phyloP scores from a whole-genome alignment of 805 yeast species.

The Wickerhamomyces mucosus region DNA sequence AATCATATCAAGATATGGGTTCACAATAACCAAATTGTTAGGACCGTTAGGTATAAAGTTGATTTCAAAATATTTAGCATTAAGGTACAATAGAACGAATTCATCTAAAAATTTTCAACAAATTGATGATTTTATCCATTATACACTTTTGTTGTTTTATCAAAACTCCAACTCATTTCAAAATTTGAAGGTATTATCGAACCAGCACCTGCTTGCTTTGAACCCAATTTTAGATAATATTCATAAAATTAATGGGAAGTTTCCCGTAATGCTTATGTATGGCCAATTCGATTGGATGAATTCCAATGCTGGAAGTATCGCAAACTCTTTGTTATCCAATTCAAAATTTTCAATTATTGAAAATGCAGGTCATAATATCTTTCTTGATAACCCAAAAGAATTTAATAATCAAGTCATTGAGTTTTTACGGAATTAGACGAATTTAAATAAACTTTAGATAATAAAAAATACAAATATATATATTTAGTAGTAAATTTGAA shows the following conservation, averaged over 20 bases:
- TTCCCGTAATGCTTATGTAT: slow-evolving; percentile 30
- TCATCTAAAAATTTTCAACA: slow-evolving; percentile 10
- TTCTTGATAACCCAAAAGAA: slow-evolving; percentile 50
- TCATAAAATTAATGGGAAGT: slow-evolving; percentile 23
- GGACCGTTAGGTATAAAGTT: slow-evolving; percentile 32
- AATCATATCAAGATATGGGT: slow-evolving; percentile 26
- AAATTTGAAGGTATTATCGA: slow-evolving; percentile 10
- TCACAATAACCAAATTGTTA: slow-evolving; percentile 37
- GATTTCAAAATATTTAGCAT: slow-evolving; percentile 22
- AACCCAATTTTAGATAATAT: slow-evolving; percentile 59
- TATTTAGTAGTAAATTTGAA: too few relatives aligned
- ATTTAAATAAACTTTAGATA: too few relatives aligned
- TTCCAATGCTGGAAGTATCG: slow-evolving; percentile 36
- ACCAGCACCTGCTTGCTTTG: slow-evolving; percentile 38
- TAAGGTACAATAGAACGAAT: slow-evolving; percentile 22
- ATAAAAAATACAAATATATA: not conserved
- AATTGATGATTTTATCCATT: slow-evolving; percentile 12
- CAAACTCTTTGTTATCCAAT: slow-evolving; percentile 14
- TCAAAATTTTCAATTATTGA: slow-evolving; percentile 24
- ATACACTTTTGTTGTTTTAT: slow-evolving; percentile 14
- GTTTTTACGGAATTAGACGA: slow-evolving; percentile 19
- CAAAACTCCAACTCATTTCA: slow-evolving; percentile 14
- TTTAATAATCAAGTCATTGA: slow-evolving; percentile 40
- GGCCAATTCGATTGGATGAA: slow-evolving; percentile 76
- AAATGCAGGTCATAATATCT: slow-evolving; percentile 69